These are phyloP conservation scores for Lepidium didymum DNA, from an alignment of 345 rosid genomes.

Conservation along the genomic window DNA sequence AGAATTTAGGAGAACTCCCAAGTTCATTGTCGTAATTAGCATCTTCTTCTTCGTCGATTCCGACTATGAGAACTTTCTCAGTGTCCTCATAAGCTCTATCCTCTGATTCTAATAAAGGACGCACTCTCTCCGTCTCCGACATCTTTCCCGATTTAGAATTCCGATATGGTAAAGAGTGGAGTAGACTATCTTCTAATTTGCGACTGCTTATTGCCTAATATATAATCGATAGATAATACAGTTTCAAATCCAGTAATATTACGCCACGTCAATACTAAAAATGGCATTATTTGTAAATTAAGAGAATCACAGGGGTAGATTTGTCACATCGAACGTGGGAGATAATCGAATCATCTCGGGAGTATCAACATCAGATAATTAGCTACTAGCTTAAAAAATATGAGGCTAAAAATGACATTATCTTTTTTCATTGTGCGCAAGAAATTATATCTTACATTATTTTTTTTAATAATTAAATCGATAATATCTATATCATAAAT, in stretches of 20 bases:
- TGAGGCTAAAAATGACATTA: no score
- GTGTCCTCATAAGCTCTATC: constrained; percentile 65
- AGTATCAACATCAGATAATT: not conserved
- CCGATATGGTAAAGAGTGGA: not conserved
- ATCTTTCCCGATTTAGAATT: not conserved
- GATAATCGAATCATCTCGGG: not conserved
- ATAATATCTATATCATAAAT: no score
- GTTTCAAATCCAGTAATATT: not conserved
- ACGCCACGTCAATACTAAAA: not conserved
- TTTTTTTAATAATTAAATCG: no score
- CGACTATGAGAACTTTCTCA: constrained; percentile 69
- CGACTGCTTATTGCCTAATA: not conserved
- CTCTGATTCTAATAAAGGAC: constrained; percentile 10
- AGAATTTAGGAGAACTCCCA: constrained; percentile 51
- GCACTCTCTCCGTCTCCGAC: constrained; percentile 20
- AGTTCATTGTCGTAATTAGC: constrained; percentile 18
- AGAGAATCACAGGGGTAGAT: not conserved
- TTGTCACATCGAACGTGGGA: not conserved
- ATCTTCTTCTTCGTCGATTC: constrained; percentile 35
- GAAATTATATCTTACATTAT: no score
- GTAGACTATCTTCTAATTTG: not conserved
- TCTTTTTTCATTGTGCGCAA: no score
- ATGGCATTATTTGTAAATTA: not conserved
- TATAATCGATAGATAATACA: not conserved
- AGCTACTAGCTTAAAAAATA: no score